Percentiles rank a stretch among this genome's conserved stretches.
Conservation (phyloP, 2,329 filamentous ascomycete species). For the Penicillium crustosum region DNA sequence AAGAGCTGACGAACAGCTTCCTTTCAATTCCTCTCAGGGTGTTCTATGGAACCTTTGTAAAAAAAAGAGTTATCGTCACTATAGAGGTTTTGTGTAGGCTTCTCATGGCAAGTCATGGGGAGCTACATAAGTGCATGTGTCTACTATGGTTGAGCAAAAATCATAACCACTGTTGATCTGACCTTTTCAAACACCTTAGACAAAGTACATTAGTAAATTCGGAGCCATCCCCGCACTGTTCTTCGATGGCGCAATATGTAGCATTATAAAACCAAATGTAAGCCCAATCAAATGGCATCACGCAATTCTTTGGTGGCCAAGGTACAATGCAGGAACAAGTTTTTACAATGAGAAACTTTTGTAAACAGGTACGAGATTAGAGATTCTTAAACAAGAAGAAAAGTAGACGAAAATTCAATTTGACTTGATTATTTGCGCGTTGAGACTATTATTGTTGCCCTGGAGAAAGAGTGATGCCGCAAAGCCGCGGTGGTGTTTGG, state of each 20-base stretch:
- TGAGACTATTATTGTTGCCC: neutral
- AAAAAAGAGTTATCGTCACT: too few species aligned
- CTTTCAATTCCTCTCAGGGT: too few species aligned
- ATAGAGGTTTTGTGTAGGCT: neutral
- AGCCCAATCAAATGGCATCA: neutral
- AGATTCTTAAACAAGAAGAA: too few species aligned
- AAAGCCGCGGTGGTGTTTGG: neutral
- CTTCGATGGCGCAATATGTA: slow-evolving; percentile 34
- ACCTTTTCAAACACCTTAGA: neutral
- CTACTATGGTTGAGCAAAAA: neutral
- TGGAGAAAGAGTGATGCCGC: neutral
- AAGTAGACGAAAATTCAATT: neutral
- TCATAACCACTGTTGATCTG: neutral
- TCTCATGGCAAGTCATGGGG: neutral
- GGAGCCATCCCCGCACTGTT: neutral
- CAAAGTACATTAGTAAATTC: neutral
- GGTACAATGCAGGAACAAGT: neutral
- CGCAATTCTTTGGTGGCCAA: neutral
- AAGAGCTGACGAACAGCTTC: too few species aligned
- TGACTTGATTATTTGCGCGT: neutral
- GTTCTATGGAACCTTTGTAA: too few species aligned
- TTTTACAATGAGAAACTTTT: too few species aligned
- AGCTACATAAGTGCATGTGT: neutral
- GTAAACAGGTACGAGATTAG: neutral
- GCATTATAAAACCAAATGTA: neutral